phyloP scores from a whole-genome alignment of 2,329 filamentous ascomycete genomes.

The Phialophora tarda region DNA sequence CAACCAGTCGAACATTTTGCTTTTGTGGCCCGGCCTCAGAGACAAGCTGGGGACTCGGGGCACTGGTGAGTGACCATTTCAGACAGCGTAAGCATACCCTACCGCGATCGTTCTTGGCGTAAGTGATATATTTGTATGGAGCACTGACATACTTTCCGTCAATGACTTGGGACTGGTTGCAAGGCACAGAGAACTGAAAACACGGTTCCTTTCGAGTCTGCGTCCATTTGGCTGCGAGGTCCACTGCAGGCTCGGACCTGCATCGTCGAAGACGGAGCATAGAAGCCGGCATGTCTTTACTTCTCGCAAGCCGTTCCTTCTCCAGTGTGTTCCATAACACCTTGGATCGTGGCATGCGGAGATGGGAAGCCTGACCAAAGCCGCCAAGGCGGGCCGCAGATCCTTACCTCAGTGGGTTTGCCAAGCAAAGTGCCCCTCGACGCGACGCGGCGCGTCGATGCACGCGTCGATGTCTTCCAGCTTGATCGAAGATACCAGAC shows the following conservation, averaged over 20 bases:
- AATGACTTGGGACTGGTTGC: neutral
- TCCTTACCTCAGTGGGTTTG: neutral
- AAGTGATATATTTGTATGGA: slow-evolving; percentile 1
- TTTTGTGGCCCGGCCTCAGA: neutral
- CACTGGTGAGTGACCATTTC: slow-evolving; percentile 8
- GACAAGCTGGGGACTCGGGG: neutral
- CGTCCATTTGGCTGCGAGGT: neutral
- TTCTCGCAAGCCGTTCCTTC: neutral
- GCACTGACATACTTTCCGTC: neutral
- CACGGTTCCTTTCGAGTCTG: neutral
- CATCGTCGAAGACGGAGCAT: neutral
- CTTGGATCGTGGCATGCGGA: neutral
- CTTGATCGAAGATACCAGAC: neutral
- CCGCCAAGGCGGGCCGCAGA: neutral
- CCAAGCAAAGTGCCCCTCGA: neutral
- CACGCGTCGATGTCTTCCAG: neutral
- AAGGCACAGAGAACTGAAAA: slow-evolving; percentile 1
- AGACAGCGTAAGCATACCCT: slow-evolving; percentile 16
- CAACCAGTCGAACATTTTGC: neutral
- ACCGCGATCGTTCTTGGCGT: slow-evolving; percentile 6
- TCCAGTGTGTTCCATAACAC: neutral
- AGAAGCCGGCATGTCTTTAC: neutral
- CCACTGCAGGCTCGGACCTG: neutral
- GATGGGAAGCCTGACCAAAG: neutral
- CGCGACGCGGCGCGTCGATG: neutral